A percentile compares a stretch with the other conserved stretches of the same genome.
phyloP scores from a whole-genome alignment of 1,139 yeast species.

The Ogataea hybrid region DNA sequence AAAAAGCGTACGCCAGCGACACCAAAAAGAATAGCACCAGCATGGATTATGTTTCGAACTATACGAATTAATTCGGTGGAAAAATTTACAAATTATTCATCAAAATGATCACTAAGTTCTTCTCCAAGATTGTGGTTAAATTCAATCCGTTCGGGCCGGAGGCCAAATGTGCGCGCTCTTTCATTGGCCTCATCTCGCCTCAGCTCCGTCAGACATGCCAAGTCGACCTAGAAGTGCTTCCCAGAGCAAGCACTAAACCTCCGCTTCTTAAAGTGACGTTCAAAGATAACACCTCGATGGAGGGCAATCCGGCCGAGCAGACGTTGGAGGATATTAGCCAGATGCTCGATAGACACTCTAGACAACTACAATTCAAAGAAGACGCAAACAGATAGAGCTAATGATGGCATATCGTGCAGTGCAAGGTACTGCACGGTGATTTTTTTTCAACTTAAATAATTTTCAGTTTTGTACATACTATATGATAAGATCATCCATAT shows the following conservation, averaged over 20 bases:
- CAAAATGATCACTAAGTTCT: slow-evolving; percentile 79
- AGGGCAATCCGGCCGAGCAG: slow-evolving; percentile 60
- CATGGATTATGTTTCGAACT: not conserved
- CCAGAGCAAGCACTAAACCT: slow-evolving; percentile 40
- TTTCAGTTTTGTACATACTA: slow-evolving; percentile 10
- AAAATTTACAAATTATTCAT: not conserved
- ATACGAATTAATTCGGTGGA: slow-evolving; percentile 3
- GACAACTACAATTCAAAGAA: slow-evolving; percentile 65
- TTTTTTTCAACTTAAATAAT: slow-evolving; percentile 7
- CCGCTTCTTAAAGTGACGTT: slow-evolving; percentile 73
- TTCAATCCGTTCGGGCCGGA: slow-evolving; percentile 77
- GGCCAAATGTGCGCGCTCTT: slow-evolving; percentile 78
- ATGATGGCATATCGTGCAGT: not conserved
- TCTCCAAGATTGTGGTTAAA: slow-evolving; percentile 70
- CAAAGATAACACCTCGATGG: slow-evolving; percentile 74
- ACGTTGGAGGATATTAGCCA: slow-evolving; percentile 54
- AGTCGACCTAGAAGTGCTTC: slow-evolving; percentile 54
- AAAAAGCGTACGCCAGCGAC: slow-evolving; percentile 16
- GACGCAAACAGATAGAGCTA: slow-evolving; percentile 44
- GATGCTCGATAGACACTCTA: slow-evolving; percentile 65
- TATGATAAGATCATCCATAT: slow-evolving; percentile 5
- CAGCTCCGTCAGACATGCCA: slow-evolving; percentile 51
- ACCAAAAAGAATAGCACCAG: slow-evolving; percentile 4
- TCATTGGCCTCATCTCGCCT: slow-evolving; percentile 79
- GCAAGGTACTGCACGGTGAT: not conserved